Conservation (phyloP, 2,329 filamentous ascomycete genomes). For the Xylariaceae sp. region DNA sequence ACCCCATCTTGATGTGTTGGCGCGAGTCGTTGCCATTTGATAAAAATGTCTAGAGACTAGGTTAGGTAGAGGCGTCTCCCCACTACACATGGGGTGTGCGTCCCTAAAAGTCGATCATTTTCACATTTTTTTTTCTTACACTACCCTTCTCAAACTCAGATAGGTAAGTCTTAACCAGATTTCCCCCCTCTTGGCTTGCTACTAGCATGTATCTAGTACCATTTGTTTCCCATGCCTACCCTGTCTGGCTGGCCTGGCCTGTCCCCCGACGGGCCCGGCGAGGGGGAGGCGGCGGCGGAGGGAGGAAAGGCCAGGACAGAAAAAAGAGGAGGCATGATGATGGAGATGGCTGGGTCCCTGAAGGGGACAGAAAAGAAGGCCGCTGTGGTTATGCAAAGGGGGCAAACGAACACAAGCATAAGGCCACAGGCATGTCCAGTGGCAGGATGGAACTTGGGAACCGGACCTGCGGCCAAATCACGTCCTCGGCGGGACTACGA, state of each 20-base stretch:
- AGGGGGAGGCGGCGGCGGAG: constrained; percentile 23
- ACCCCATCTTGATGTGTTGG: constrained; percentile 83
- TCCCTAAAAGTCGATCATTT: constrained; percentile 43
- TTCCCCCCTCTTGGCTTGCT: constrained; percentile 22
- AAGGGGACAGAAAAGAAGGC: constrained; percentile 31
- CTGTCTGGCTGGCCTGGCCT: constrained; percentile 21
- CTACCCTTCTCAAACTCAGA: constrained; percentile 27
- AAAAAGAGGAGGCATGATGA: constrained; percentile 18
- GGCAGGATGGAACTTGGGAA: constrained; percentile 39
- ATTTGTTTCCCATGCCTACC: constrained; percentile 20
- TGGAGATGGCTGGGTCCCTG: constrained; percentile 23
- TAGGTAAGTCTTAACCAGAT: constrained; percentile 37
- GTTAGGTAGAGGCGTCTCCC: constrained; percentile 45
- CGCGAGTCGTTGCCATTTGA: constrained; percentile 79
- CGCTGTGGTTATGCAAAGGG: constrained; percentile 36
- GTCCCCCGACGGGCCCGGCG: constrained; percentile 26
- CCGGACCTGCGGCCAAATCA: constrained; percentile 38
- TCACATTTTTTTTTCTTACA: too few relatives aligned
- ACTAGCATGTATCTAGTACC: constrained; percentile 24
- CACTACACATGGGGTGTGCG: constrained; percentile 48
- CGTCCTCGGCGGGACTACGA: constrained; percentile 31
- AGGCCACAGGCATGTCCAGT: constrained; percentile 31
- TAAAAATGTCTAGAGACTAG: constrained; percentile 57
- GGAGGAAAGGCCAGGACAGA: constrained; percentile 25
- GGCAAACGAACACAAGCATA: constrained; percentile 29